Percentiles rank a stretch among this genome's conserved stretches.
Evolutionary conservation across 331 rosid genomes (phyloP).

Genomic region (Telfairia occidentalis): DNA sequence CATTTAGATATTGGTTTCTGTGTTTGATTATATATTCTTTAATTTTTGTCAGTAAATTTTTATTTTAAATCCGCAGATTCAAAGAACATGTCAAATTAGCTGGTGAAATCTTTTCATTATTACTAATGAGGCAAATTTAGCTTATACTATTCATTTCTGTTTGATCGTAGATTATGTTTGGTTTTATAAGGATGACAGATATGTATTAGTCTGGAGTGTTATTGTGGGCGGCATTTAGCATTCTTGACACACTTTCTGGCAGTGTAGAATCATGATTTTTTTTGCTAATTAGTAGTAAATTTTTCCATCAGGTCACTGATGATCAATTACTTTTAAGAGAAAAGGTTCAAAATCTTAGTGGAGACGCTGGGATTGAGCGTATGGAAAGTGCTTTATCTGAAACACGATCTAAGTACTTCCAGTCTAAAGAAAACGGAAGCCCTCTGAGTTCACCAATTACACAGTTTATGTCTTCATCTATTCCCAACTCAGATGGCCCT

Average conservation of each 20-base stretch:
- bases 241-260: not conserved
- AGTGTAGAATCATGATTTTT: not conserved
- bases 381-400: conserved; percentile 75
- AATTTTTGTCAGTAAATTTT: not conserved
- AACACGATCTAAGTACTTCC: conserved; percentile 56
- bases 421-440: conserved; percentile 45
- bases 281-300: conserved; percentile 3
- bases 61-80: not conserved
- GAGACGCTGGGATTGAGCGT: conserved; percentile 82
- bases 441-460: conserved; percentile 23
- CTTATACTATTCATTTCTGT: too few species aligned
- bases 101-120: not conserved
- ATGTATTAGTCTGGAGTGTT: not conserved
- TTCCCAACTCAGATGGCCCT: conserved; percentile 21
- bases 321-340: conserved; percentile 77
- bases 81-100: not conserved
- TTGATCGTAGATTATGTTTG: too few species aligned
- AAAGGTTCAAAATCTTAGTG: conserved; percentile 74
- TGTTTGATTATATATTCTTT: not conserved
- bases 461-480: conserved; percentile 28
- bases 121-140: not conserved
- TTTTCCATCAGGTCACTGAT: conserved; percentile 50
- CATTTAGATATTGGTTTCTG: not conserved
- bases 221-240: not conserved
- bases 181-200: not conserved